A percentile compares a stretch with the other conserved stretches of the same genome.
Conservation (phyloP, 2,329 filamentous ascomycete species). For the Penicillium sp. region DNA sequence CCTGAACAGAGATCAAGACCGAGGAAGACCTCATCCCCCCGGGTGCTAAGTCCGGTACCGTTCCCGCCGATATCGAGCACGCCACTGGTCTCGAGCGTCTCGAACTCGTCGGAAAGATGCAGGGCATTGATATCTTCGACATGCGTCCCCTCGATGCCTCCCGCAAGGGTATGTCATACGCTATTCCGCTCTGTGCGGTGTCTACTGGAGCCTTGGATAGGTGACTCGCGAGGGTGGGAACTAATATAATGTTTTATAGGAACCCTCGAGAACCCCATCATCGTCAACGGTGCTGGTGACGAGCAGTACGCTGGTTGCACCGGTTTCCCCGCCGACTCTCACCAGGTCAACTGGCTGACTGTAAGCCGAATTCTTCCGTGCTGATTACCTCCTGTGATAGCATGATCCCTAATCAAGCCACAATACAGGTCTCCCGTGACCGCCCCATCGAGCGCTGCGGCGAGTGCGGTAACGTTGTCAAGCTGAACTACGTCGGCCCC, state of each 20-base stretch:
- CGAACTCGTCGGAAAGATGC: slow-evolving; percentile 98
- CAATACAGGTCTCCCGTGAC: slow-evolving; percentile 64
- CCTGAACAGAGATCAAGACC: slow-evolving; percentile 63
- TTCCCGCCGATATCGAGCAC: slow-evolving; percentile 92
- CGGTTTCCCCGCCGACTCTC: slow-evolving; percentile 82
- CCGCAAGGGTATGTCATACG: slow-evolving; percentile 62
- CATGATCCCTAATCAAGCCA: background rate
- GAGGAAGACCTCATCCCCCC: slow-evolving; percentile 76
- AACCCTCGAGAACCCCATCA: slow-evolving; percentile 80
- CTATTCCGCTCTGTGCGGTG: too few species aligned
- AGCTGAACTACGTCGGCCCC: slow-evolving; percentile 93
- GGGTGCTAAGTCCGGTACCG: slow-evolving; percentile 69
- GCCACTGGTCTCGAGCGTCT: slow-evolving; percentile 95
- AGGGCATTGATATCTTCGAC: slow-evolving; percentile 95
- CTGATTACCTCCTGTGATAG: too few species aligned
- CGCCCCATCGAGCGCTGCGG: slow-evolving; percentile 90
- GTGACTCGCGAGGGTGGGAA: too few species aligned
- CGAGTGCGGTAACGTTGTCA: slow-evolving; percentile 92
- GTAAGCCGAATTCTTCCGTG: too few species aligned
- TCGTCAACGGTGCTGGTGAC: slow-evolving; percentile 81
- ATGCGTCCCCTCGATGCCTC: slow-evolving; percentile 92
- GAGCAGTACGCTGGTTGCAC: slow-evolving; percentile 98
- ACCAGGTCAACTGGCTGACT: slow-evolving; percentile 81
- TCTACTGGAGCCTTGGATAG: too few species aligned
- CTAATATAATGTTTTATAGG: slow-evolving; percentile 51